These are phyloP conservation scores for Colletotrichum cereale DNA, from an alignment of 2,329 filamentous ascomycete genomes.

Conservation along the genomic window DNA sequence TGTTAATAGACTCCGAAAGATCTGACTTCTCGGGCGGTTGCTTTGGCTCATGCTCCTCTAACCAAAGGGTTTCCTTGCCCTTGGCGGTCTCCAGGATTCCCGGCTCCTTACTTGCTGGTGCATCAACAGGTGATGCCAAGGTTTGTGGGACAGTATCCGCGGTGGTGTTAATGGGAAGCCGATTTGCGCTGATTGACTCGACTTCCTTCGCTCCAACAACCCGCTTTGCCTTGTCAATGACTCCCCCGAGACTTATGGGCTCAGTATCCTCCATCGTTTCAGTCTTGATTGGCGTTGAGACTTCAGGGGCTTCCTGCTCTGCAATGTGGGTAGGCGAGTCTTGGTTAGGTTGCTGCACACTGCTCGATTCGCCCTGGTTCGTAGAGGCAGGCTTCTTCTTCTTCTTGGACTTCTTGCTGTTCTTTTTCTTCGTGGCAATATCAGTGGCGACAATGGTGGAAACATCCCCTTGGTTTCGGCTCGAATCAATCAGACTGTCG, in stretches of 20 bases:
- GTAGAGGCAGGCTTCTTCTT: slow-evolving; percentile 36
- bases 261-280: not conserved
- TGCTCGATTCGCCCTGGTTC: slow-evolving; percentile 3
- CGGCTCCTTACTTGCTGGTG: not conserved
- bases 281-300: not conserved
- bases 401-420: slow-evolving; percentile 45
- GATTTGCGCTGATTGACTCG: not conserved
- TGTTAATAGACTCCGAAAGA: slow-evolving; percentile 17
- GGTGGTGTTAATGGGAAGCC: not conserved
- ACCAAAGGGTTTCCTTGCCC: not conserved
- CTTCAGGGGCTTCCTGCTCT: not conserved
- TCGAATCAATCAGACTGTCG: slow-evolving; percentile 8
- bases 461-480: not conserved
- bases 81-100: not conserved
- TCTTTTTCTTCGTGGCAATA: slow-evolving; percentile 13
- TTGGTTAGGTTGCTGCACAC: not conserved
- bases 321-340: not conserved
- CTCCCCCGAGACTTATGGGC: not conserved
- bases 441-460: not conserved
- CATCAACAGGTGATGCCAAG: not conserved
- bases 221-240: not conserved
- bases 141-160: not conserved
- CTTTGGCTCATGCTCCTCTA: not conserved
- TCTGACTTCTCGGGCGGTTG: not conserved
- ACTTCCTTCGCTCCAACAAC: not conserved